Evolutionary conservation across 768 basidiomycete species (phyloP), one percentile per base, ranked within the genome.

Genomic region (Pisolithus microcarpus): DNA sequence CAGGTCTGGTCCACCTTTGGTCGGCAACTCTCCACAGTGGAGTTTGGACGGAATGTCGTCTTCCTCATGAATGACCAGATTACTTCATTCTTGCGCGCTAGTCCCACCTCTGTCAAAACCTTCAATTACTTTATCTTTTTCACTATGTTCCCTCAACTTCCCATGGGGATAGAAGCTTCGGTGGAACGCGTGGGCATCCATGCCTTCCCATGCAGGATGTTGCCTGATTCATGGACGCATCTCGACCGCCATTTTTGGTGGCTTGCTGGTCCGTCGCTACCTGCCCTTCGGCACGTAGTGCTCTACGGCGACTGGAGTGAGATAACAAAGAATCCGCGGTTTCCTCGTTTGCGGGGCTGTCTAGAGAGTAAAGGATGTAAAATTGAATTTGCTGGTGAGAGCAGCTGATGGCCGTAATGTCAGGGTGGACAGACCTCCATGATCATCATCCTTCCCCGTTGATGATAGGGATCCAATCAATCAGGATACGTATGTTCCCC

Each of bases 81-180:
- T 46, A 58, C 72, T 5, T 48, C 61, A 7, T 74, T 81, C 58
- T 65, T 87, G 40, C 66, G 63, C 24, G 58, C 64, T 9, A 81
- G 81, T 55, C 65, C 73, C 0, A 66, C 64, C 28, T 31, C 53
- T 24, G 70, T 84, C 30, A 68, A 68, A 51, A 69, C 75, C 51
- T 63, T 87, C 54, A 78, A 82, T 61, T 85, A 79, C 58, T 75
- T 73, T 61, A 38, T 78, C 38, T 74, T 78, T 61, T 81, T 80
- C 65, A 76, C 78, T 0, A 37, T 53, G 30, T 58, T 55, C 39
- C 69, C 58, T 28, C 38, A 15, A 45, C 26, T 21, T 47, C 9
- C 61, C 24, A 65, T 70, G 13, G 48, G 58, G 49, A 30, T 68
- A 62, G 59, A 58, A 49, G 40, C 58, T 3, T 70, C 69, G 6